phyloP scores from a whole-genome alignment of 1,284 basidiomycete species.

The Puccinia polysora region DNA sequence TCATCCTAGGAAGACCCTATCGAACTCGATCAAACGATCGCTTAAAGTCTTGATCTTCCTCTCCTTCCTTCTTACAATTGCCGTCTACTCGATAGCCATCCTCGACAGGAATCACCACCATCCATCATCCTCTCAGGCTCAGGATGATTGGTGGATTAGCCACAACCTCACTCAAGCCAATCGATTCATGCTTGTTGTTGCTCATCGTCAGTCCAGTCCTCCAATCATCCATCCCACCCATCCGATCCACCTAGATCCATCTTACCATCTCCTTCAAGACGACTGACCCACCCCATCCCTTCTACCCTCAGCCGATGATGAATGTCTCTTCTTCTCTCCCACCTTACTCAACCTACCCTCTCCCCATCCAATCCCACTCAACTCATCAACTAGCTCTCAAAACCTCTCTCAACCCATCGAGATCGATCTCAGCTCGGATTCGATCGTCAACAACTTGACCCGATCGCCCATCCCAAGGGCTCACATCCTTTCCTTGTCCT shows the following conservation, averaged over 20 bases:
- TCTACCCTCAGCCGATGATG: constrained; percentile 35
- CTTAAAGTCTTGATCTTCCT: no score
- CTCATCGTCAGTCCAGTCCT: constrained; percentile 24
- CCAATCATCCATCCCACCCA: not conserved
- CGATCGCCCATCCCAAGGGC: constrained; percentile 1
- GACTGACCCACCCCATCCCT: not conserved
- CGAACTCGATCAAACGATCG: no score
- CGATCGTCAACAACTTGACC: not conserved
- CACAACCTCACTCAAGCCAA: constrained; percentile 27
- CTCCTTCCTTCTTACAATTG: no score
- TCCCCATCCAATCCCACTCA: constrained; percentile 4
- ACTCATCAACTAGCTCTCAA: not conserved
- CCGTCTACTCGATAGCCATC: no score
- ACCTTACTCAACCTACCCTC: constrained; percentile 31
- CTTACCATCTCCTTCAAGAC: not conserved
- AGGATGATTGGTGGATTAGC: constrained; percentile 38
- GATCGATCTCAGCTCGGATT: not conserved
- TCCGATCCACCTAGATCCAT: not conserved
- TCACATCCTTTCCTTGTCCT: constrained; percentile 39
- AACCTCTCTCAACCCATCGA: not conserved
- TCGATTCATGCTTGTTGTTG: constrained; percentile 24
- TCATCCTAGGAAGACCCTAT: no score
- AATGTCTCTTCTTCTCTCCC: constrained; percentile 40
- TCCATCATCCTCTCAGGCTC: no score
- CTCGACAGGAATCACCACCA: no score